Evolutionary conservation across 2,329 filamentous ascomycete species (phyloP).

Genomic region (Pestalotiopsis sp.): DNA sequence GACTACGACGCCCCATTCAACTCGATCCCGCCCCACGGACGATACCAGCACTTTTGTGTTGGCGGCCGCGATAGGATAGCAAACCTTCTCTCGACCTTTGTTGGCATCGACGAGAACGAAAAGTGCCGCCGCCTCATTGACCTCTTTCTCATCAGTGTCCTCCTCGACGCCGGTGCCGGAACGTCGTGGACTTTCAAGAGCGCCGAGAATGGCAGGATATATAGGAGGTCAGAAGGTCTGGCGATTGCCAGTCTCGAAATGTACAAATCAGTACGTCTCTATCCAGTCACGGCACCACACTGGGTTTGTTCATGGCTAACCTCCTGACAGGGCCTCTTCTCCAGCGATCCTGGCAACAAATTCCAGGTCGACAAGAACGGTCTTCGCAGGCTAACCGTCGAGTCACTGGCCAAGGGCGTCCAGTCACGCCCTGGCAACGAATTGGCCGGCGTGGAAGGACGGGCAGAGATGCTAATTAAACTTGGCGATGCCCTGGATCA

Average conservation of each 20-base stretch:
- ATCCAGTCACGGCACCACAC: neutral
- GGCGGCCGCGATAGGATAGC: conserved; percentile 70
- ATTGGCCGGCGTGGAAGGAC: conserved; percentile 82
- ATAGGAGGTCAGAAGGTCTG: conserved; percentile 26
- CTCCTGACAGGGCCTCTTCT: conserved; percentile 71
- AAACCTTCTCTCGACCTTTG: conserved; percentile 34
- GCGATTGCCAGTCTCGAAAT: conserved; percentile 77
- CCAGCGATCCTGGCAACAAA: conserved; percentile 77
- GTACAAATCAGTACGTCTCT: conserved; percentile 72
- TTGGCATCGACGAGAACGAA: conserved; percentile 70
- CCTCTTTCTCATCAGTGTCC: conserved; percentile 77
- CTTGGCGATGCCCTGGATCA: conserved; percentile 74
- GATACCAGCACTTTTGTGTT: conserved; percentile 85
- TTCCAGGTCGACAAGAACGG: conserved; percentile 88
- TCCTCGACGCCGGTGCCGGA: conserved; percentile 87
- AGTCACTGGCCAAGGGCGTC: conserved; percentile 77
- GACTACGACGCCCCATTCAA: conserved; percentile 44
- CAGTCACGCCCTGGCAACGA: conserved; percentile 83
- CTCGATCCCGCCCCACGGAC: conserved; percentile 81
- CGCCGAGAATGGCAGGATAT: conserved; percentile 40
- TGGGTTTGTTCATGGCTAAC: conserved; percentile 10
- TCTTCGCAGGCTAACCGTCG: conserved; percentile 72
- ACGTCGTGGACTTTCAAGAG: conserved; percentile 93
- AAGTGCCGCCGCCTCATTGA: conserved; percentile 76
- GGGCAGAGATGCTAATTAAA: conserved; percentile 76